These are phyloP conservation scores for Thymus quinquecostatus DNA, from an alignment of 257 asterid genomes.

Conservation along the genomic window DNA sequence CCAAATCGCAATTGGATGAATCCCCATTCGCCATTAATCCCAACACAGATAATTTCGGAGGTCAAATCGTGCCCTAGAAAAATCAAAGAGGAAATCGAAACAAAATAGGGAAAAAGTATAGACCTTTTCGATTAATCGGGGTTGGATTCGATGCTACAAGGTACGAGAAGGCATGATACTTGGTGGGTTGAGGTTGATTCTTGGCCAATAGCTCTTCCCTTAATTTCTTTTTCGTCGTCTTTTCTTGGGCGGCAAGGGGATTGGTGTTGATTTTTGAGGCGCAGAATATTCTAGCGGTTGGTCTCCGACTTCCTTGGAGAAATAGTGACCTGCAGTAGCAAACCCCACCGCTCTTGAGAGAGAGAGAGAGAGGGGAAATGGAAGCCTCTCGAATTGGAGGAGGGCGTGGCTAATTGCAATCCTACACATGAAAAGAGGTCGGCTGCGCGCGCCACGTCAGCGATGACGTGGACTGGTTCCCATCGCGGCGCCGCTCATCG, in stretches of 20 bases:
- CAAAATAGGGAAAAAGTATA: background rate
- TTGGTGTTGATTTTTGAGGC: conserved; percentile 21
- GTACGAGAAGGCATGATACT: conserved; percentile 24
- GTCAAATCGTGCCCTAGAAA: conserved; percentile 10
- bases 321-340: conserved; percentile 30
- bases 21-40: background rate
- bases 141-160: conserved; percentile 26
- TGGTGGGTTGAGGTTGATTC: background rate
- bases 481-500: background rate
- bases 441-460: background rate
- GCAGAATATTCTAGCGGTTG: conserved; percentile 20
- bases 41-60: background rate
- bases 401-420: background rate
- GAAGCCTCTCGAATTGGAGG: conserved; percentile 37
- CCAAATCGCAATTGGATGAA: background rate
- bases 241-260: background rate
- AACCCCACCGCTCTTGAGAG: conserved; percentile 27
- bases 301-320: conserved; percentile 51
- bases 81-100: background rate
- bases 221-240: background rate
- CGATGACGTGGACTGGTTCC: conserved; percentile 15
- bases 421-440: background rate
- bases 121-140: conserved; percentile 35
- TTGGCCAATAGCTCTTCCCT: background rate
- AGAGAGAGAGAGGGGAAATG: background rate